These are phyloP conservation scores for Melampsora occidentalis DNA, from an alignment of 1,284 basidiomycete genomes.

Conservation along the genomic window DNA sequence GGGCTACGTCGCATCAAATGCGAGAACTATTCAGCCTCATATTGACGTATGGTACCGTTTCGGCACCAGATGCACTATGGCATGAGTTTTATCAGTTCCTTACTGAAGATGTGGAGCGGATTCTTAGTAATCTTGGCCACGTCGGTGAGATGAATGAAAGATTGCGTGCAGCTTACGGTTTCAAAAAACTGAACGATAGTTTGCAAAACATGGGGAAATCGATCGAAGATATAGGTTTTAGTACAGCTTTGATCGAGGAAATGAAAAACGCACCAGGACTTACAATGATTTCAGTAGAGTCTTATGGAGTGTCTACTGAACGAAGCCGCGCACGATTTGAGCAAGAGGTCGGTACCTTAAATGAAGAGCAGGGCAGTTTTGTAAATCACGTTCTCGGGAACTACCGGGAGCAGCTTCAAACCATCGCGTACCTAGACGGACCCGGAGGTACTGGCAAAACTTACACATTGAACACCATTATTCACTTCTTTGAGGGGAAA, in stretches of 20 bases:
- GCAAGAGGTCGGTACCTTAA: no score
- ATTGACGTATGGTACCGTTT: neutral
- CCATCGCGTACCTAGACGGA: no score
- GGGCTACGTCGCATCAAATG: neutral
- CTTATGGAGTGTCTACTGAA: conserved; percentile 59
- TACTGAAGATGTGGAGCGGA: neutral
- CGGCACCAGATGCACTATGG: neutral
- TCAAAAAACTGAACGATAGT: conserved; percentile 45
- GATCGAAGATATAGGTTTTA: conserved; percentile 55
- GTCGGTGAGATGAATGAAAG: conserved; percentile 57
- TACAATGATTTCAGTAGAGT: conserved; percentile 52
- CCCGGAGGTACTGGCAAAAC: conserved; percentile 19
- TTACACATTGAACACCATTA: neutral
- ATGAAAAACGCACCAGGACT: conserved; percentile 53
- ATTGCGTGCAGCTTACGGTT: conserved; percentile 53
- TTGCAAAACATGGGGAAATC: conserved; percentile 46
- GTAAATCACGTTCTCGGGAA: no score
- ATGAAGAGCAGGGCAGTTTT: no score
- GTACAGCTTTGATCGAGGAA: conserved; percentile 53
- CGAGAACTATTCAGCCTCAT: neutral
- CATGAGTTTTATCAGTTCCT: neutral
- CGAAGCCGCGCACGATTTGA: no score
- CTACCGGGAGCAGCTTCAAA: no score
- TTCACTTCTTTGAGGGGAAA: neutral
- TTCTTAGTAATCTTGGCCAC: conserved; percentile 49